Base-by-base conservation (phyloP, 1,139 yeast genomes). In the Geotrichum restrictum region DNA sequence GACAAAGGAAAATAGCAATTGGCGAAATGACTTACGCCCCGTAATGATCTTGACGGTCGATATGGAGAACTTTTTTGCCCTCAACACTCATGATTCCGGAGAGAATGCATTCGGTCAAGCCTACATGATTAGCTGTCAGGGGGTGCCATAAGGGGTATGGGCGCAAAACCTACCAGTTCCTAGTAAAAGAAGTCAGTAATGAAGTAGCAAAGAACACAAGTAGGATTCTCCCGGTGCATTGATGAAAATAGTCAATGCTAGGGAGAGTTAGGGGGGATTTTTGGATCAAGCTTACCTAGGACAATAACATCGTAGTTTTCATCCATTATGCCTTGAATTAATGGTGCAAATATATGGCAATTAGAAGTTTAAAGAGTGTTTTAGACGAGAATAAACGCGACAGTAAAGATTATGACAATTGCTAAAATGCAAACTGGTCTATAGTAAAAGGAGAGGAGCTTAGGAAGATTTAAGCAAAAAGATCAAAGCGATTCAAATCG, bases 71-170 rank as follows among this genome's bases (percentile, higher is more conserved):
- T 69, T 94, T 93, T 75, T 93, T 93, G 62, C 98, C 95, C 66
- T 93, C 98, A 13, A 93, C 96, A 13, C 98, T 88, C 55, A 93
- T 77, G 54, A 93, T 74, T 11, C 99, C 99, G 1, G 97, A 88
- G 51, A 93, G 80, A 57, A 94, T 85, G 75, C 99, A 93, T 70
- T 93, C 99, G 55, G 98, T 93, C 60, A 94, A 79, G 16, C 98
- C 98, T 42, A 24, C 10, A 2, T 24, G 16, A 40, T 19, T 22
- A 38, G 42, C 19, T n/a, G 18, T n/a, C 11, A 31, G 11, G 31
- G 31, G 19, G n/a, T n/a, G n/a, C n/a, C 18, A 16, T n/a, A 16
- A n/a, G 16, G 14, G 29, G 37, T n/a, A 18, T 10, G 7, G 44
- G 18, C 18, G 7, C 14, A 27, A 24, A 8, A 41, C 57, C 14